These are phyloP conservation scores for Zasmidium citrigriseum DNA, from an alignment of 2,329 filamentous ascomycete species.

Conservation along the genomic window DNA sequence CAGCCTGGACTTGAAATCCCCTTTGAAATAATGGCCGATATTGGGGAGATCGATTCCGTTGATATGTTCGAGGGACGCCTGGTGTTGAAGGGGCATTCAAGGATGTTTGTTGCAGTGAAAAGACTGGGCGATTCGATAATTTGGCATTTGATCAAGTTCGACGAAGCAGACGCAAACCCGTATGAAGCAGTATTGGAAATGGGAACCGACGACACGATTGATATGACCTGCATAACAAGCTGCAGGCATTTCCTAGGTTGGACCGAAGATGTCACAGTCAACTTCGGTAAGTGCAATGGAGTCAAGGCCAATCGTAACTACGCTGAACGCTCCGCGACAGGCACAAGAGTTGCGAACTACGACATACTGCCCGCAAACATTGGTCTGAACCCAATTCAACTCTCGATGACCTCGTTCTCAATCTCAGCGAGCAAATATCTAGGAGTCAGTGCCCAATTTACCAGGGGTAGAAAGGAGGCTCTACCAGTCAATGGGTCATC, in stretches of 20 bases:
- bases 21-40: neutral
- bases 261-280: neutral
- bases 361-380: neutral
- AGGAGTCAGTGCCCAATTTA: neutral
- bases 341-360: neutral
- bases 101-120: neutral
- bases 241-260: neutral
- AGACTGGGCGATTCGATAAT: neutral
- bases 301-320: neutral
- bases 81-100: neutral
- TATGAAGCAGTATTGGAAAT: neutral
- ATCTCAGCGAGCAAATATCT: neutral
- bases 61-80: neutral
- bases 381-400: neutral
- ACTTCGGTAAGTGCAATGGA: neutral
- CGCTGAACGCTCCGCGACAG: neutral
- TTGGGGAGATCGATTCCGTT: neutral
- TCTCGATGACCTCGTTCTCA: neutral
- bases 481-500: neutral
- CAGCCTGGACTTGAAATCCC: neutral
- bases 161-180: neutral
- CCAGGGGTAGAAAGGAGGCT: neutral
- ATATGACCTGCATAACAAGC: neutral
- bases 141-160: neutral
- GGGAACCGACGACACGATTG: neutral